These are phyloP conservation scores for Globisporangium canariense DNA, from an alignment of 352 stramenopile genomes.

Conservation along the genomic window DNA sequence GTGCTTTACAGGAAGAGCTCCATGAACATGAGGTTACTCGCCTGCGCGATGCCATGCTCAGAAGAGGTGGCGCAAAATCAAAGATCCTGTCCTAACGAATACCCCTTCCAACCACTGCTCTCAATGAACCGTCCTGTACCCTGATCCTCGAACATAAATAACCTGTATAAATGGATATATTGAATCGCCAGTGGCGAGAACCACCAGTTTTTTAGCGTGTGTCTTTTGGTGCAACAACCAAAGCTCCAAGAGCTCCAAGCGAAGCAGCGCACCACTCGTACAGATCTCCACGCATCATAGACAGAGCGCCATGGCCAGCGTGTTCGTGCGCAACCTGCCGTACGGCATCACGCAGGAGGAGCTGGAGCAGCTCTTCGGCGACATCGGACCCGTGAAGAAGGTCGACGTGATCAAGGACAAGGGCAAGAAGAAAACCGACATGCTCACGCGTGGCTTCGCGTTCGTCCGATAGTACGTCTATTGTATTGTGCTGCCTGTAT, in stretches of 20 bases:
- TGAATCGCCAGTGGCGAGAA: conserved; percentile 6
- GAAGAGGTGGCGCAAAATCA: background rate
- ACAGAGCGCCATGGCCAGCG: conserved; percentile 37
- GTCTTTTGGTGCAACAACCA: conserved; percentile 14
- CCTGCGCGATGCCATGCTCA: background rate
- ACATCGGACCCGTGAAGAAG: conserved; percentile 81
- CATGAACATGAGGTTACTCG: background rate
- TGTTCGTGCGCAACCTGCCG: conserved; percentile 87
- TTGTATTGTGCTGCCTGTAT: background rate
- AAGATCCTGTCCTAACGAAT: background rate
- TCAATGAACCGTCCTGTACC: background rate
- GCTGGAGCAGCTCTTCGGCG: conserved; percentile 79
- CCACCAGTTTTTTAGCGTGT: conserved; percentile 16
- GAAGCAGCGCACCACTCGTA: background rate
- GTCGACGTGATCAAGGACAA: conserved; percentile 90
- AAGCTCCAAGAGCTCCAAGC: conserved; percentile 8
- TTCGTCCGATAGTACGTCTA: conserved; percentile 83
- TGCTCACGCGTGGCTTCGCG: conserved; percentile 78
- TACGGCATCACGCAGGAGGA: conserved; percentile 83
- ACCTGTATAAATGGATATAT: conserved; percentile 10
- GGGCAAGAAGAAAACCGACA: conserved; percentile 77
- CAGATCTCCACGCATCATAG: background rate
- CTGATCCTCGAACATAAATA: background rate
- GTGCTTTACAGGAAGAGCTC: background rate
- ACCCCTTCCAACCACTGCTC: background rate